Conservation (phyloP, 352 stramenopile species). For the Globisporangium spiculum region DNA sequence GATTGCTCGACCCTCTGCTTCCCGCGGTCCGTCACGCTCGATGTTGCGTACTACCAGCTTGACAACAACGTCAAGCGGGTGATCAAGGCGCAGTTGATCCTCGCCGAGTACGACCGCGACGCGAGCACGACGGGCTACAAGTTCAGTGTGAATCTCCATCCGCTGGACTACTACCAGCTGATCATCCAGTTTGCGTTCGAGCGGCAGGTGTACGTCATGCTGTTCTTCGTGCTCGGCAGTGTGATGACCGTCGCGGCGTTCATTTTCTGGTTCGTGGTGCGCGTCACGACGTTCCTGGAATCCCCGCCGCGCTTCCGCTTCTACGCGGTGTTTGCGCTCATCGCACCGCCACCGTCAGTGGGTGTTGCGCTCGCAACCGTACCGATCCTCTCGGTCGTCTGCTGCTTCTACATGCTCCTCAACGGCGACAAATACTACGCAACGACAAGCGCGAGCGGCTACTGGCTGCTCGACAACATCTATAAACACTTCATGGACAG, state of each 20-base stretch:
- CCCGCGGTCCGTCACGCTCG: conserved; percentile 89
- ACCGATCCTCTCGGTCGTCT: conserved; percentile 78
- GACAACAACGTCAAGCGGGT: conserved; percentile 90
- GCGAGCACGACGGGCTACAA: conserved; percentile 82
- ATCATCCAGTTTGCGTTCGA: conserved; percentile 97
- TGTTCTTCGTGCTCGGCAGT: conserved; percentile 93
- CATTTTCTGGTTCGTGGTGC: conserved; percentile 89
- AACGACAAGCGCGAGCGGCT: conserved; percentile 37
- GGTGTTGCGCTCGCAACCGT: conserved; percentile 89
- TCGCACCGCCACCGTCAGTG: conserved; percentile 82
- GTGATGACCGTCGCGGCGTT: conserved; percentile 78
- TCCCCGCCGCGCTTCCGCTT: conserved; percentile 91
- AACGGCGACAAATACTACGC: conserved; percentile 53
- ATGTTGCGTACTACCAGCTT: conserved; percentile 95
- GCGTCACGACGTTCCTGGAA: conserved; percentile 90
- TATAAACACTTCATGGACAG: conserved; percentile 86
- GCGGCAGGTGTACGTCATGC: conserved; percentile 88
- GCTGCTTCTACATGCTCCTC: conserved; percentile 64
- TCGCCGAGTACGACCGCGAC: conserved; percentile 94
- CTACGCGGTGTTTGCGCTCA: conserved; percentile 89
- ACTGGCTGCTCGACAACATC: conserved; percentile 79
- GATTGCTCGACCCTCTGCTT: conserved; percentile 93
- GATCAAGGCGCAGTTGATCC: conserved; percentile 86
- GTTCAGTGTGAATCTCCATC: conserved; percentile 90
- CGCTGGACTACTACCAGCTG: conserved; percentile 94